Conservation (phyloP, 176 grass and related monocot genomes). For the Zea luxurians region DNA sequence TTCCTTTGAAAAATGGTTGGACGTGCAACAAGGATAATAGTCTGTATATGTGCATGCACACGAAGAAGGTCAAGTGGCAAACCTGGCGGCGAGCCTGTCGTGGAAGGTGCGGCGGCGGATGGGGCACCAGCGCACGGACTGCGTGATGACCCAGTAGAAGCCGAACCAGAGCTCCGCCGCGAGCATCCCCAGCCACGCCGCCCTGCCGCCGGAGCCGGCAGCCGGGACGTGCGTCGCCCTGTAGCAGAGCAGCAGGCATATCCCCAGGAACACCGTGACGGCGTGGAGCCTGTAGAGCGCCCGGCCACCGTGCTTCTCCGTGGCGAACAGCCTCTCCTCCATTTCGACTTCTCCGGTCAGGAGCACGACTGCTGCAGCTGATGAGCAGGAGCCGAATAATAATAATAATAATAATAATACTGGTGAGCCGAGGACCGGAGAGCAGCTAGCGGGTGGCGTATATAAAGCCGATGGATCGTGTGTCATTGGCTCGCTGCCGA, state of each 20-base stretch:
- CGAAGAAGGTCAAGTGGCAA: no score
- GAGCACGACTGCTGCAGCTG: not conserved
- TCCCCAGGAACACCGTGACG: conserved; percentile 46
- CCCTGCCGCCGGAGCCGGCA: conserved; percentile 35
- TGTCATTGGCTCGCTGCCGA: no score
- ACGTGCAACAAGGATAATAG: no score
- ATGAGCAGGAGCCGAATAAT: not conserved
- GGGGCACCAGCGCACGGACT: conserved; percentile 66
- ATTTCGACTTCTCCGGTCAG: not conserved
- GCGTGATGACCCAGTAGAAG: conserved; percentile 74
- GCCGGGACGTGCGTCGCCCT: conserved; percentile 42
- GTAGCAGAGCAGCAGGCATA: conserved; percentile 53
- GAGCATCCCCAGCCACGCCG: conserved; percentile 56
- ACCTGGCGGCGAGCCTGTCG: conserved; percentile 70
- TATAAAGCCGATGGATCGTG: no score
- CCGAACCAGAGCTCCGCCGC: conserved; percentile 69
- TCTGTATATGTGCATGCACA: no score
- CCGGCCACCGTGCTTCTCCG: conserved; percentile 43
- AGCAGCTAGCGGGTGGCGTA: no score
- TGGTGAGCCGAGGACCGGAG: no score
- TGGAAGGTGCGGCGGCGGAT: conserved; percentile 47
- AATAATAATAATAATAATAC: no score
- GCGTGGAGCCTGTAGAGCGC: conserved; percentile 46
- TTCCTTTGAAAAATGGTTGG: no score
- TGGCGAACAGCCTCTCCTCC: conserved; percentile 47